Base-by-base conservation (phyloP, 2,329 filamentous ascomycete genomes). In the Hirsutella rhossiliensis region DNA sequence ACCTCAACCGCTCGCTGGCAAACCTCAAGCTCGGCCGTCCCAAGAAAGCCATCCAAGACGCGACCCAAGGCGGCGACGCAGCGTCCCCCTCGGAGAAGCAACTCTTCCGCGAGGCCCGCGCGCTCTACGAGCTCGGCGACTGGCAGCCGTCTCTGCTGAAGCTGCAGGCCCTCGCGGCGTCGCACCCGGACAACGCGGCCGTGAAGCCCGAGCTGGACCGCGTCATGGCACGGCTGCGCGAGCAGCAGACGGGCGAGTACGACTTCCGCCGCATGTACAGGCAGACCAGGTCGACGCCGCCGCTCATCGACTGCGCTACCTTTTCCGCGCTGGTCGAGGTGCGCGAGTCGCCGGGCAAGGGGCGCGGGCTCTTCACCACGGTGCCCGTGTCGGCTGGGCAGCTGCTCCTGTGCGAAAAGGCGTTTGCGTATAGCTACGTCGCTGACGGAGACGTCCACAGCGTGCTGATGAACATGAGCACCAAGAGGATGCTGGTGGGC, bases 321-420 rank as follows among this genome's bases (percentile, higher is more conserved):
- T 77, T 63, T 47, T 58, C 59, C 8, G 57, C 54, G 0, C 62
- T 64, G 0, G 66, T 74, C 1, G 54, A 61, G 38, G 50, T 76
- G 0, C 65, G 60, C 30, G 38, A 53, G 7, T 66, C 68, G 1
- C 52, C 55, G 1, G 64, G 56, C 9, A 60, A 63, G 17, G 73
- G 72, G 3, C 62, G 64, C 3, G 75, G 75, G 0, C 55, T 78
- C 0, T 79, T 77, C 50, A 71, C 68, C 0, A 73, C 65, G 1
- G 55, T 59, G 18, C 50, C 59, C 0, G 68, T 78, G 2, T 59
- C 62, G 32, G 64, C 68, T 0, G 74, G 74, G 0, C 68, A 76
- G 4, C 57, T 77, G 2, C 54, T 79, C 0, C 50, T 78, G 1
- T 77, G 72, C 40, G 75, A 78, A 47, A 79, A 78, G 47, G 73